Conservation (phyloP, 2,329 filamentous ascomycete species). For the Talaromyces sp. region DNA sequence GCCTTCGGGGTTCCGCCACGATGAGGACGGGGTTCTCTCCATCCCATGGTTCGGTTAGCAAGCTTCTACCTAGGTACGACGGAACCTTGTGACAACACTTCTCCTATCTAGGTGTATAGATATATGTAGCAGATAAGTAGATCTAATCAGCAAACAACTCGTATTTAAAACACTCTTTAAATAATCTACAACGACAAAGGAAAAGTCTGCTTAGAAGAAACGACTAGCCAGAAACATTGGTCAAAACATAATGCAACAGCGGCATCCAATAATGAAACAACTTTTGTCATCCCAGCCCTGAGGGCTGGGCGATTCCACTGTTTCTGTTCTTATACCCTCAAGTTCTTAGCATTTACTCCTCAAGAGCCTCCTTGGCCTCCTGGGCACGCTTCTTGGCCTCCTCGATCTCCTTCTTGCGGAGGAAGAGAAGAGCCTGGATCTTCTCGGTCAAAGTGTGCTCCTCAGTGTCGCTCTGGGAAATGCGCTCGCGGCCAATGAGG, state of each 20-base stretch:
- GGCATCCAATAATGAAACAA: slow-evolving; percentile 7
- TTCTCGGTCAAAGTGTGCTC: slow-evolving; percentile 47
- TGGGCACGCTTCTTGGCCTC: slow-evolving; percentile 39
- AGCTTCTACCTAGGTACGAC: not conserved
- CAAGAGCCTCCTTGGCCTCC: slow-evolving; percentile 30
- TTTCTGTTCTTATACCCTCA: not conserved
- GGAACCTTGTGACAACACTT: not conserved
- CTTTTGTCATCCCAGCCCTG: not conserved
- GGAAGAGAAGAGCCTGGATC: slow-evolving; percentile 52
- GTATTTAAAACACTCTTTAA: not conserved
- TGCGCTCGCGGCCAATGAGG: slow-evolving; percentile 77
- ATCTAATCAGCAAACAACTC: not conserved
- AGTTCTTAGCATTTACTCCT: slow-evolving; percentile 10
- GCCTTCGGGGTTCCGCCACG: not conserved
- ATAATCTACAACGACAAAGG: slow-evolving; percentile 19
- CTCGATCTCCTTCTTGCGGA: slow-evolving; percentile 47
- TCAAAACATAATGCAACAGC: not conserved
- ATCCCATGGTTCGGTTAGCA: not conserved
- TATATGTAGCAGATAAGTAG: not conserved
- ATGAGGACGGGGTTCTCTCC: not conserved
- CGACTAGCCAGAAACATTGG: slow-evolving; percentile 13
- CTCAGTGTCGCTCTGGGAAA: slow-evolving; percentile 45
- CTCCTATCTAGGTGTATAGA: not conserved
- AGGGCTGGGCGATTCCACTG: not conserved
- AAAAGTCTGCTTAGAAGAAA: slow-evolving; percentile 16